Percentiles rank a stretch among this genome's conserved stretches.
phyloP scores from a whole-genome alignment of 2,329 filamentous ascomycete genomes.

The Endothia cerciana region DNA sequence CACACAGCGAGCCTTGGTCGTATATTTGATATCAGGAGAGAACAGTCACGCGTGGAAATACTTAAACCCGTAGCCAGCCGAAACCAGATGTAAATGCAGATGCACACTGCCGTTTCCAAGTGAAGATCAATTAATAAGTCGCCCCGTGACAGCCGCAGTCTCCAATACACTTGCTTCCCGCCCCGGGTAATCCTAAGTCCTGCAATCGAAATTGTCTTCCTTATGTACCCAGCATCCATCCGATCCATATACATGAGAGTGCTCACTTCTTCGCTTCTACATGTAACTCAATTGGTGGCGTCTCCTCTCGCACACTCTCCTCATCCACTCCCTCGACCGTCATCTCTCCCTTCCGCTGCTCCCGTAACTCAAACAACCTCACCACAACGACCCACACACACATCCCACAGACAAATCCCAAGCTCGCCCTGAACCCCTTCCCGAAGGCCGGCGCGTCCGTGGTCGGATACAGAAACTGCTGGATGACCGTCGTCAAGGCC shows the following conservation, averaged over 20 bases:
- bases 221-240: neutral
- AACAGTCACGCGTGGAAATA: no score
- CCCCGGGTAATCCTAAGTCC: neutral
- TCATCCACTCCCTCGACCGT: neutral
- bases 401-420: constrained; percentile 30
- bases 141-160: neutral
- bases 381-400: constrained; percentile 21
- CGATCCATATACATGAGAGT: neutral
- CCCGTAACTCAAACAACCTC: constrained; percentile 13
- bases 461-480: constrained; percentile 40
- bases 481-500: constrained; percentile 38
- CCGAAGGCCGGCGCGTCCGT: constrained; percentile 38
- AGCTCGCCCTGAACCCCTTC: constrained; percentile 37
- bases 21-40: no score
- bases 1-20: no score
- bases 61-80: neutral
- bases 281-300: neutral
- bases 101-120: neutral
- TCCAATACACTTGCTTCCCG: neutral
- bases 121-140: neutral
- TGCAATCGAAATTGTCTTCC: neutral
- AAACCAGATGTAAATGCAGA: neutral
- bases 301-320: constrained; percentile 1
- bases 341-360: neutral
- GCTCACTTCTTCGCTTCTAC: neutral